Evolutionary conservation across 2,329 filamentous ascomycete genomes (phyloP).

Genomic region (Stagonosporopsis cucurbitacearum): DNA sequence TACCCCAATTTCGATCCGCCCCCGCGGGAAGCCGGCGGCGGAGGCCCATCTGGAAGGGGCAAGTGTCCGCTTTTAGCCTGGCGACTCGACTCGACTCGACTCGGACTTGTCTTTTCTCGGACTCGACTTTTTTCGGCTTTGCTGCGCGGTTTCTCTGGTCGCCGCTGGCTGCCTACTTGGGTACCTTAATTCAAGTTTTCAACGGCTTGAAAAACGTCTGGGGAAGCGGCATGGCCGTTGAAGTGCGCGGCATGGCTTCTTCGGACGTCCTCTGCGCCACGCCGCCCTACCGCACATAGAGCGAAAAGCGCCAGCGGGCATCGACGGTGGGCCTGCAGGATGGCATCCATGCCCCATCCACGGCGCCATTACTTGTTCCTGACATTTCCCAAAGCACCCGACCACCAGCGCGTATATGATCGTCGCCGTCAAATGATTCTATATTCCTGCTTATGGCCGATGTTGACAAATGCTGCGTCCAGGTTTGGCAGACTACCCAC

Average conservation of each 20-base stretch:
- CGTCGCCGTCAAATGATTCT: conserved; percentile 12
- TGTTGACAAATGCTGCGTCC: conserved; percentile 10
- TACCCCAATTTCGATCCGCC: conserved; percentile 22
- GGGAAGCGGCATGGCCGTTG: conserved; percentile 14
- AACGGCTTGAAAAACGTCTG: too few relatives aligned
- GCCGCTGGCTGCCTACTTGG: too few relatives aligned
- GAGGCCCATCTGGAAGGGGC: conserved; percentile 6
- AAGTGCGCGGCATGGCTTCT: too few relatives aligned
- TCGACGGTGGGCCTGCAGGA: background rate
- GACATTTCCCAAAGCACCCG: conserved; percentile 1
- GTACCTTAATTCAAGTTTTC: too few relatives aligned
- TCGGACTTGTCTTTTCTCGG: too few relatives aligned
- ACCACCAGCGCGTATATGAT: conserved; percentile 6
- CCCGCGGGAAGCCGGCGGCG: conserved; percentile 13
- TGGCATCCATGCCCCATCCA: too few relatives aligned
- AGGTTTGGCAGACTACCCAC: background rate
- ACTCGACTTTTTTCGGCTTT: too few relatives aligned
- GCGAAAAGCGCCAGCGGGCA: conserved; percentile 1
- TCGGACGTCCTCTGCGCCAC: too few relatives aligned
- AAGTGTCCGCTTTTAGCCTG: conserved; percentile 3
- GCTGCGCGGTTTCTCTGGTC: conserved; percentile 5
- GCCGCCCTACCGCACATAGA: too few relatives aligned
- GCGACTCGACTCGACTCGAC: too few relatives aligned
- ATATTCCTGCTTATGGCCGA: conserved; percentile 8
- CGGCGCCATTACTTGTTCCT: conserved; percentile 12